Evolutionary conservation across 352 stramenopile species (phyloP).

Genomic region (Lagenidium sp.): DNA sequence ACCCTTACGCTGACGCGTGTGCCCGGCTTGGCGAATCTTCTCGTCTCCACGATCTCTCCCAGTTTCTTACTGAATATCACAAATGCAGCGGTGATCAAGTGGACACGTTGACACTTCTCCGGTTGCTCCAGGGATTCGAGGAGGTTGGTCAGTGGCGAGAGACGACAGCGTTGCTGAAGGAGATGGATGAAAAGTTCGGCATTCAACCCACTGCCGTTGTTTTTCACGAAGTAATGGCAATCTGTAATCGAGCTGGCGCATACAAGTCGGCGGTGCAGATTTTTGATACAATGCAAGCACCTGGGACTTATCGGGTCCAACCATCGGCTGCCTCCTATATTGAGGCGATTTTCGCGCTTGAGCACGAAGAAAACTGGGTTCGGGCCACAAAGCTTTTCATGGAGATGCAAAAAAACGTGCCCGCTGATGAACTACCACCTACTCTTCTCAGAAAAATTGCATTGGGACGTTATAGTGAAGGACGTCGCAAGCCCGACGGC

Average conservation of each 20-base stretch:
- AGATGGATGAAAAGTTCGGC: conserved; percentile 31
- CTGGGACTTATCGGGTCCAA: conserved; percentile 29
- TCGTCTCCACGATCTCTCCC: conserved; percentile 19
- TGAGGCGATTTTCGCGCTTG: conserved; percentile 60
- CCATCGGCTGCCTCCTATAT: conserved; percentile 56
- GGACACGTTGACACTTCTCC: conserved; percentile 21
- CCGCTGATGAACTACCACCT: conserved; percentile 36
- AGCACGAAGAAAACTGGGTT: conserved; percentile 61
- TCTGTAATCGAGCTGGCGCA: conserved; percentile 50
- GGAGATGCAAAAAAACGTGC: conserved; percentile 55
- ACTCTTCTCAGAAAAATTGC: conserved; percentile 47
- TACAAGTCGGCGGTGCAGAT: conserved; percentile 45
- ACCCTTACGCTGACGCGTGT: conserved; percentile 9
- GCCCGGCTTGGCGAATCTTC: too few relatives aligned
- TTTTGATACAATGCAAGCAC: conserved; percentile 58
- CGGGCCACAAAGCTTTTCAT: conserved; percentile 59
- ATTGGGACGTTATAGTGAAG: conserved; percentile 52
- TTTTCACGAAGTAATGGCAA: conserved; percentile 50
- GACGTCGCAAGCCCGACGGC: conserved; percentile 5
- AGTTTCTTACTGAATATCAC: conserved; percentile 31
- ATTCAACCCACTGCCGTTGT: conserved; percentile 29
- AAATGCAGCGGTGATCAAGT: conserved; percentile 2
- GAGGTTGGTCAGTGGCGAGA: conserved; percentile 32
- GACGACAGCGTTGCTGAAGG: conserved; percentile 34
- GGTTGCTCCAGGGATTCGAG: conserved; percentile 43